These are phyloP conservation scores for Trichosporon sp. DNA, from an alignment of 1,284 basidiomycete genomes.

Conservation along the genomic window DNA sequence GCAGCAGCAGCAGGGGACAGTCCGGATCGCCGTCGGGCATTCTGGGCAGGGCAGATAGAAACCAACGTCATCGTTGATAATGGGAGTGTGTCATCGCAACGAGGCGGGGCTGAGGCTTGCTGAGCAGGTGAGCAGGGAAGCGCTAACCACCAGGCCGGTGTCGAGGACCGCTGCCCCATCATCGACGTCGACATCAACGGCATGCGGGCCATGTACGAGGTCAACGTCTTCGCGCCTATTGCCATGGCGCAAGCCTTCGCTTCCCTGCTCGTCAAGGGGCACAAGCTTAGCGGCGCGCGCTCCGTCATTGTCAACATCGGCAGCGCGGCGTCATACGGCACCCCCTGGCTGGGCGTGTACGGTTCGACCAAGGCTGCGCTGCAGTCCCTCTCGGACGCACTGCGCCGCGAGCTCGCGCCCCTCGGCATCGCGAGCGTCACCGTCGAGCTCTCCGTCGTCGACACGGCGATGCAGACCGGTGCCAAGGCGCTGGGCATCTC, in stretches of 20 bases:
- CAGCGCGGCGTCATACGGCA: constrained; percentile 6
- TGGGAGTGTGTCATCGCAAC: no score
- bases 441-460: constrained; percentile 1
- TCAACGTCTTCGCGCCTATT: constrained; percentile 23
- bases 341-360: constrained; percentile 19
- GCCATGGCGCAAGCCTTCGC: constrained; percentile 20
- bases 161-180: constrained; percentile 1
- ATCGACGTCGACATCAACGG: constrained; percentile 6
- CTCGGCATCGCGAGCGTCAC: constrained; percentile 10
- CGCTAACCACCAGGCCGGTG: constrained; percentile 1
- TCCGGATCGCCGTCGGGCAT: no score
- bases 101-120: neutral
- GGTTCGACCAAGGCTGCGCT: constrained; percentile 12
- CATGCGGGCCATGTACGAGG: constrained; percentile 18
- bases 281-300: neutral
- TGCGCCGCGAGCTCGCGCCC: constrained; percentile 16
- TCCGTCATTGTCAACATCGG: constrained; percentile 23
- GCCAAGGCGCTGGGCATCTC: neutral
- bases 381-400: constrained; percentile 7
- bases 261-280: constrained; percentile 1
- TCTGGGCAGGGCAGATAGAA: no score
- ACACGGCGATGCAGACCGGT: neutral
- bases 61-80: no score
- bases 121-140: no score
- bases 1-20: neutral